Conservation (phyloP, 2,329 filamentous ascomycete genomes). For the Xylaria sp. region DNA sequence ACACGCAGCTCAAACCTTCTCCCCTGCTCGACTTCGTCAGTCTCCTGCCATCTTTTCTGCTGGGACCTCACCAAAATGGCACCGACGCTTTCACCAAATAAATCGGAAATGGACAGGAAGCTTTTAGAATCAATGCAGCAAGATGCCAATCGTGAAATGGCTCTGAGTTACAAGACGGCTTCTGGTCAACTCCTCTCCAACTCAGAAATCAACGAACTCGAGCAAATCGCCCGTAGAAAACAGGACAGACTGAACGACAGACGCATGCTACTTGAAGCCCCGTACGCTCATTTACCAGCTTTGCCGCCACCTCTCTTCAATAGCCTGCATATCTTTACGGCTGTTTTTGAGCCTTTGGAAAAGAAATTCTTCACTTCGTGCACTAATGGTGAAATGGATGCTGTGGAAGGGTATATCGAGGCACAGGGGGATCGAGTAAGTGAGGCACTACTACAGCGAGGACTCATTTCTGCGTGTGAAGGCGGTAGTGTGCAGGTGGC, state of each 20-base stretch:
- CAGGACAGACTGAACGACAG: background rate
- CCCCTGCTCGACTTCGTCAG: background rate
- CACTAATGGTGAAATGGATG: background rate
- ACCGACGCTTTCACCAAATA: background rate
- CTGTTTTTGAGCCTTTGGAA: background rate
- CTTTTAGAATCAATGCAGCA: background rate
- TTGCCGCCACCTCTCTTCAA: background rate
- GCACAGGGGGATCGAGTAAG: background rate
- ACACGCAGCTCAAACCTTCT: background rate
- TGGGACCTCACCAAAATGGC: background rate
- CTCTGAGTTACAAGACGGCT: background rate
- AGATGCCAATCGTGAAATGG: background rate
- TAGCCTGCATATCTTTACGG: background rate
- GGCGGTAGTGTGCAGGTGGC: constrained; percentile 1
- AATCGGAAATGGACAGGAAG: background rate
- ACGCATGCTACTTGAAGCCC: background rate
- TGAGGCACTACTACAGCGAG: background rate
- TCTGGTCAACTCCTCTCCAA: background rate
- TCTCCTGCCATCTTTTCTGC: background rate
- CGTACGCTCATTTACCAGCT: constrained; percentile 3
- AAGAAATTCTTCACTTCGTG: background rate
- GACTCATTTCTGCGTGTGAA: constrained; percentile 9
- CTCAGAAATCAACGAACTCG: background rate
- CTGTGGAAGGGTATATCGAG: constrained; percentile 5
- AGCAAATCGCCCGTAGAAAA: background rate